Percentiles rank a stretch among this genome's conserved stretches.
Conservation (phyloP, 495 filamentous ascomycete genomes). For the Glonium stellatum region DNA sequence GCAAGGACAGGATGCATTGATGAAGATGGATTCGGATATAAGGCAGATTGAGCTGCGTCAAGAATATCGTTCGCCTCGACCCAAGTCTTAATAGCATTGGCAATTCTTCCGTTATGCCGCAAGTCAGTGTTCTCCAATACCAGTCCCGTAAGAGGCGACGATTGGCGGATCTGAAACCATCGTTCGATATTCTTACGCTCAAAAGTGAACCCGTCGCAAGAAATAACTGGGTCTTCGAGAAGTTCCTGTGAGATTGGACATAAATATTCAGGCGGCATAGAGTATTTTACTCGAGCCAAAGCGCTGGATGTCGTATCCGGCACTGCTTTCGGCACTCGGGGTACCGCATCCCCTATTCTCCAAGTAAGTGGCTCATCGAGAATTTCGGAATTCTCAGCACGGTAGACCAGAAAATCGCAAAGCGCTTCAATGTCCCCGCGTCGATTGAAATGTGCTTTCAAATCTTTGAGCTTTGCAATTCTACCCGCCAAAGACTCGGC, state of each 20-base stretch:
- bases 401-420: conserved; percentile 28
- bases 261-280: conserved; percentile 13
- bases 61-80: conserved; percentile 1
- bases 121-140: conserved; percentile 15
- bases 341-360: conserved; percentile 24
- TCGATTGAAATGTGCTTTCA: conserved; percentile 16
- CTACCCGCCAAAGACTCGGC: conserved; percentile 1
- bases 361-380: conserved; percentile 27
- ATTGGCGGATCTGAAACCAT: conserved; percentile 30
- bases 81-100: conserved; percentile 3
- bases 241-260: conserved; percentile 32
- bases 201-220: conserved; percentile 30
- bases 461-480: conserved; percentile 21
- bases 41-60: no score
- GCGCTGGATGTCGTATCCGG: background rate
- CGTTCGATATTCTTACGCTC: conserved; percentile 20
- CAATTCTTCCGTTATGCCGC: conserved; percentile 16
- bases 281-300: conserved; percentile 1
- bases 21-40: no score
- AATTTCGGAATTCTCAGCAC: conserved; percentile 5
- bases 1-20: no score
- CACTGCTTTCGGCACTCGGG: conserved; percentile 13
- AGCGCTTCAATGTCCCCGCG: conserved; percentile 20
- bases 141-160: conserved; percentile 31
- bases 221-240: conserved; percentile 31